These are phyloP conservation scores for Collybia sordida DNA, from an alignment of 768 basidiomycete species.

Conservation along the genomic window DNA sequence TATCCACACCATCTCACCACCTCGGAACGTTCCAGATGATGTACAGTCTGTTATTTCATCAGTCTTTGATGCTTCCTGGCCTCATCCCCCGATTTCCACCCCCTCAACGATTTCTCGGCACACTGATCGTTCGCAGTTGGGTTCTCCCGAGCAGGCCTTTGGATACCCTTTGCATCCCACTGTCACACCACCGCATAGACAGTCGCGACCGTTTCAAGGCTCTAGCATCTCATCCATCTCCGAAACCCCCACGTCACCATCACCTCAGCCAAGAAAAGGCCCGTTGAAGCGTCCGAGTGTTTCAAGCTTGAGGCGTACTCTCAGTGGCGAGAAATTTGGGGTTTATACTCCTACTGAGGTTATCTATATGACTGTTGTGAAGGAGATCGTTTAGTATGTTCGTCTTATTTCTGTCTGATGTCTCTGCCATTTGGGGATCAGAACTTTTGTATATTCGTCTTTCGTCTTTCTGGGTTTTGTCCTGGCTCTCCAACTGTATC, in stretches of 20 bases:
- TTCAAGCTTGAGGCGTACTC: slow-evolving; percentile 23
- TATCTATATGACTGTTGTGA: slow-evolving; percentile 45
- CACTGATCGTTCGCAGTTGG: neutral
- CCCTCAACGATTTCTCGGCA: slow-evolving; percentile 3
- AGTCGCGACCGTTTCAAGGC: slow-evolving; percentile 29
- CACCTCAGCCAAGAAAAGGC: slow-evolving; percentile 13
- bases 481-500: neutral
- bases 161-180: slow-evolving; percentile 18
- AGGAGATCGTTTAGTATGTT: slow-evolving; percentile 31
- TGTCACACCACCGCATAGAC: slow-evolving; percentile 15
- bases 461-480: neutral
- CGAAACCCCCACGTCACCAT: slow-evolving; percentile 10
- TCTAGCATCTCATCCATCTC: slow-evolving; percentile 25
- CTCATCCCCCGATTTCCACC: slow-evolving; percentile 27
- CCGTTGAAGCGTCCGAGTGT: slow-evolving; percentile 21
- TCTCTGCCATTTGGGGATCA: no score
- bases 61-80: slow-evolving; percentile 40
- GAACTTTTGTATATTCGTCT: no score
- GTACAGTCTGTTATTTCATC: slow-evolving; percentile 34
- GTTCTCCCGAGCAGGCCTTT: slow-evolving; percentile 9
- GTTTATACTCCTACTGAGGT: slow-evolving; percentile 24
- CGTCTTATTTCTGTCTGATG: neutral
- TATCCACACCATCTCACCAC: slow-evolving; percentile 10
- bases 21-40: slow-evolving; percentile 27
- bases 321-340: slow-evolving; percentile 23